Base-by-base conservation (phyloP, 228 moss, liverwort and hornwort genomes). In the Sphagnum fallax region DNA sequence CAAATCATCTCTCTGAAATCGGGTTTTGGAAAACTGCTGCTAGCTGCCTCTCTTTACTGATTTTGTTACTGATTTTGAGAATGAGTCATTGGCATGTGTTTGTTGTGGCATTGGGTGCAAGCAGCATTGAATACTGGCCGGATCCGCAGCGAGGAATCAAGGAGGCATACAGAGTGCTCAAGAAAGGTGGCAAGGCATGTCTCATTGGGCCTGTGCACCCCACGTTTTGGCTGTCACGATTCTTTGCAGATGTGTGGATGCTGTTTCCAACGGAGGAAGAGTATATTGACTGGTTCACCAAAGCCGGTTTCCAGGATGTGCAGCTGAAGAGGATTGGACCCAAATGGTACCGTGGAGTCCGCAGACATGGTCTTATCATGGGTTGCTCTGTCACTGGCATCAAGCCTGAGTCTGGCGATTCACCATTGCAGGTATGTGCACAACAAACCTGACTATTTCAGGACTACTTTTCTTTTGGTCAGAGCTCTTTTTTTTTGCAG, bases 81-180 rank as follows among this genome's bases (percentile, higher is more conserved):
- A 32, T 32, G 32, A 32, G 55, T 8, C 55, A 8, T 55, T 55
- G 55, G 55, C 55, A 55, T 12, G 1, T 55, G 9, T 8, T 47
- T 78, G 2, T 32, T 32, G 32, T 32, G 32, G 32, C 32, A 32
- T 32, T 32, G 32, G 32, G 32, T 32, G 32, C 32, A 32, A 32
- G 85, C 90, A 98, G 98, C 79, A 98, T 98, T 79, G 98, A 98
- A 80, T 94, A 98, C 75, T 98, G 98, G 98, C 98, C 98, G 13
- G 98, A 98, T 67, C 98, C 98, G 13, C 90, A 91, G 78, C 88
- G 98, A 0, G 98, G 98, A 0, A 94, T 98, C 18, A 86, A 84
- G 7, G 98, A 98, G 64, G 98, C 98, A 6, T 98, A 98, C 79
- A 82, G 98, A 81, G 92, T 98, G 16, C 61, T 98, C 8, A 98